Percentiles rank a stretch among this genome's conserved stretches.
These are phyloP conservation scores for Agrostemma githago DNA, from an alignment of 148 eudicot species.

Conservation along the genomic window DNA sequence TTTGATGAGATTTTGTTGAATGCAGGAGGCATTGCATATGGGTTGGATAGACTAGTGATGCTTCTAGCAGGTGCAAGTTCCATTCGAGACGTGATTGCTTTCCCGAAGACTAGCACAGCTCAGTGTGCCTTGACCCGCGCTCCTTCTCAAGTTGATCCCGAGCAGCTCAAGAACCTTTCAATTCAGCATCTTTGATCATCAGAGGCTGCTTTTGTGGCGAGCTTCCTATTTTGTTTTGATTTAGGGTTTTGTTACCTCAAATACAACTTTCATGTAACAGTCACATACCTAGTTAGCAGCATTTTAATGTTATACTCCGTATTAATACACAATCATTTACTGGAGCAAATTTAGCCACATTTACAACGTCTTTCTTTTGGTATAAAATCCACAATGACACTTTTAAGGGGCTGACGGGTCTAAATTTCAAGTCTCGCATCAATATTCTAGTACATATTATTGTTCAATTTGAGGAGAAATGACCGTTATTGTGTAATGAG, in stretches of 20 bases:
- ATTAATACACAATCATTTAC: neutral
- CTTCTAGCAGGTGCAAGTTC: conserved; percentile 75
- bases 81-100: conserved; percentile 91
- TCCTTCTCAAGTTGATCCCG: conserved; percentile 84
- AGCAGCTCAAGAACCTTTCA: conserved; percentile 64
- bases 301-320: too few species aligned
- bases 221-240: neutral
- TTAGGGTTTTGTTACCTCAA: neutral
- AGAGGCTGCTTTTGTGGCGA: neutral
- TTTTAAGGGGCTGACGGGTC: neutral
- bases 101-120: conserved; percentile 86
- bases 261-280: too few species aligned
- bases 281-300: too few species aligned
- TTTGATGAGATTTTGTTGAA: neutral
- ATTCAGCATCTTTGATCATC: conserved; percentile 7
- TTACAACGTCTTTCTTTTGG: neutral
- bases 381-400: neutral
- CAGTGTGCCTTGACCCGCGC: conserved; percentile 90
- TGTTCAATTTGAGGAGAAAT: too few species aligned
- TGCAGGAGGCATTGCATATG: conserved; percentile 94
- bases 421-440: neutral
- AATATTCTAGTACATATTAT: too few species aligned
- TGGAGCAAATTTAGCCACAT: neutral
- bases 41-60: conserved; percentile 91
- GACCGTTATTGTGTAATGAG: too few species aligned